Conservation (phyloP, 2,329 filamentous ascomycete species). For the Tympanopsis confertula region DNA sequence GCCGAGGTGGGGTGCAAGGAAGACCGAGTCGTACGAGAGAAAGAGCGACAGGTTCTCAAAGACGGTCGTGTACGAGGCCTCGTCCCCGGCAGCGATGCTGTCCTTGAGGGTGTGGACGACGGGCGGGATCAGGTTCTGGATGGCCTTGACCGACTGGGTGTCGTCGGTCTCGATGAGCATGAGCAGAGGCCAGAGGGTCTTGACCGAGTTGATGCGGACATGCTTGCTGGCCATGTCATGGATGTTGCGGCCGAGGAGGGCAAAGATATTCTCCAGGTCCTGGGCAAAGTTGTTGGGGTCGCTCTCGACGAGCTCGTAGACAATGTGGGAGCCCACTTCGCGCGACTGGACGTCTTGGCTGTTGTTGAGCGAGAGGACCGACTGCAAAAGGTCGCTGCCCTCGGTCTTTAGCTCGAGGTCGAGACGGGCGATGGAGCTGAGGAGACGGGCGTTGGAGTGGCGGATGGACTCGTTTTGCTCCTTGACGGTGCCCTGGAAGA, state of each 20-base stretch:
- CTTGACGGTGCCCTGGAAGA: constrained; percentile 72
- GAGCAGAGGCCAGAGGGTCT: constrained; percentile 77
- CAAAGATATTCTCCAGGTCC: constrained; percentile 68
- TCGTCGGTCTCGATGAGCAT: constrained; percentile 83
- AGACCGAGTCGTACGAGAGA: constrained; percentile 74
- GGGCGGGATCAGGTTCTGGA: constrained; percentile 70
- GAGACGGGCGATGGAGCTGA: constrained; percentile 73
- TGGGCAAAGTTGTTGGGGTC: constrained; percentile 76
- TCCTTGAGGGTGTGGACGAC: constrained; percentile 87
- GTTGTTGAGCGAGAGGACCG: constrained; percentile 68
- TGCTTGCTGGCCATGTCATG: constrained; percentile 81
- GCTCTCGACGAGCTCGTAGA: constrained; percentile 82
- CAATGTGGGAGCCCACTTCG: constrained; percentile 84
- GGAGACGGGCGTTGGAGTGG: constrained; percentile 77
- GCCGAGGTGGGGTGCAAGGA: constrained; percentile 75
- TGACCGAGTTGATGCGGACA: constrained; percentile 87
- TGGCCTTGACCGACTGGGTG: constrained; percentile 55
- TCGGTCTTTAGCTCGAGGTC: constrained; percentile 44
- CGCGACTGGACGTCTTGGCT: constrained; percentile 67
- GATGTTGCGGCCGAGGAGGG: constrained; percentile 76
- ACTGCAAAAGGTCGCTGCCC: constrained; percentile 63
- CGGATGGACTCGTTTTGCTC: constrained; percentile 68
- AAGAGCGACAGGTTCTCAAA: constrained; percentile 97
- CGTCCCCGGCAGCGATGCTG: constrained; percentile 67
- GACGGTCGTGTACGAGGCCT: constrained; percentile 77